Evolutionary conservation across 257 asterid genomes (phyloP), one percentile per base, ranked within the genome.

Genomic region (Asclepias syriaca): DNA sequence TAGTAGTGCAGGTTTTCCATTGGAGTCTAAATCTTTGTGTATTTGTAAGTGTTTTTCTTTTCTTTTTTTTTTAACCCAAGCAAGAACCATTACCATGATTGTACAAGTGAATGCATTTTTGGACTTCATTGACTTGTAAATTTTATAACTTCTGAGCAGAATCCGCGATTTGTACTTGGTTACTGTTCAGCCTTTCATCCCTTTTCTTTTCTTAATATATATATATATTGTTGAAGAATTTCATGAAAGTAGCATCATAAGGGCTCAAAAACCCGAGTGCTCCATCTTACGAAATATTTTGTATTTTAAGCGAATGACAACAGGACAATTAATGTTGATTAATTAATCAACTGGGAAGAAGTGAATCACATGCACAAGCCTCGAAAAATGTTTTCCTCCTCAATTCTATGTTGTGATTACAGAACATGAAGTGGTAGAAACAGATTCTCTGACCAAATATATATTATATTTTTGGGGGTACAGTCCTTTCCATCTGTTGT

Each of bases 1-100:
- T 37, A 43, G 24, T 58, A 59, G 19, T 67, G 58, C 63, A 48
- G 55, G 74, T 68, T 57, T 29, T 69, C 43, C 58, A 16, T 4
- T 71, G 27, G 45, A 21, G 59, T 27, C 3, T 27, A 40, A 43
- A 72, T 46, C 7, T 43, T 13, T 56, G 22, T 56, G 40, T 40
- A 19, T 69, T 49, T 57, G 48, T 50, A 4, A 39, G 54, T 50
- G 24, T 18, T 19, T 19, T 19, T 54, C 18, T 2, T 1, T 13
- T 49, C 12, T 2, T 8, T 0, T 48, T 2, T 6, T 34, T 4
- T 40, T 1, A 6, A 6, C 48, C 10, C 9, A 43, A 43, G 3
- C 8, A 4, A 40, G 66, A 24, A 22, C 40, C 39, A 27, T 34
- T n/a, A 0, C 59, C 59, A 32, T 61, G 66, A 16, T 61, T 32